These are phyloP conservation scores for Gossypium schwendimanii DNA, from an alignment of 441 rosid species.

Conservation along the genomic window DNA sequence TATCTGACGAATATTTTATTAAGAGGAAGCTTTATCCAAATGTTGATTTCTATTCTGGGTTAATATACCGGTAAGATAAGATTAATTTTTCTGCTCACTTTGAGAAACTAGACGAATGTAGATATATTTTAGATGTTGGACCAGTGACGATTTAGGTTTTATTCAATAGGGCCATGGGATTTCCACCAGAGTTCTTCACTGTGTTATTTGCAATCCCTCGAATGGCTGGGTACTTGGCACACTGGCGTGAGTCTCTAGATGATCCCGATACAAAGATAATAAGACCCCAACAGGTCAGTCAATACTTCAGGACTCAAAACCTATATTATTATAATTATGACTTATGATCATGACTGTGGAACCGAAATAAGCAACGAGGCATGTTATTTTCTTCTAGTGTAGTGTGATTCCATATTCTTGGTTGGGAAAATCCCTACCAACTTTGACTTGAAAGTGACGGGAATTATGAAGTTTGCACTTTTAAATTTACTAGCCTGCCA, in stretches of 20 bases:
- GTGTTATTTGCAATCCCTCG: conserved; percentile 92
- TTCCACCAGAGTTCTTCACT: conserved; percentile 93
- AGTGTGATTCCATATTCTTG: background rate
- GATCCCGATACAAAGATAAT: conserved; percentile 95
- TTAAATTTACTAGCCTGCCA: background rate
- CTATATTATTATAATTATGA: background rate
- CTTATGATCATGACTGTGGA: background rate
- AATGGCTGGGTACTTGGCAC: conserved; percentile 96
- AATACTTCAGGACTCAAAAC: background rate
- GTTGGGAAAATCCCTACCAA: background rate
- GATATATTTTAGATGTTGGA: background rate
- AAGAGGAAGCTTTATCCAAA: conserved; percentile 93
- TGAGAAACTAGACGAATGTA: background rate
- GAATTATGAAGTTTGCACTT: background rate
- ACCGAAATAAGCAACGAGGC: background rate
- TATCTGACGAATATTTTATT: conserved; percentile 80
- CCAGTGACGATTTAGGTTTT: background rate
- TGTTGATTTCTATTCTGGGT: conserved; percentile 96
- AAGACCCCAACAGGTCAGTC: conserved; percentile 84
- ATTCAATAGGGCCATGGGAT: conserved; percentile 85
- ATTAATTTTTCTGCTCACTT: background rate
- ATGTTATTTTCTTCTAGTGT: background rate
- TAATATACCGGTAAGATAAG: conserved; percentile 65
- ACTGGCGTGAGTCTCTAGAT: conserved; percentile 94
- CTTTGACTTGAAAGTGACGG: background rate